A percentile compares a stretch with the other conserved stretches of the same genome.
These are phyloP conservation scores for Thraustochytrium striatum DNA, from an alignment of 352 stramenopile genomes.

Conservation along the genomic window DNA sequence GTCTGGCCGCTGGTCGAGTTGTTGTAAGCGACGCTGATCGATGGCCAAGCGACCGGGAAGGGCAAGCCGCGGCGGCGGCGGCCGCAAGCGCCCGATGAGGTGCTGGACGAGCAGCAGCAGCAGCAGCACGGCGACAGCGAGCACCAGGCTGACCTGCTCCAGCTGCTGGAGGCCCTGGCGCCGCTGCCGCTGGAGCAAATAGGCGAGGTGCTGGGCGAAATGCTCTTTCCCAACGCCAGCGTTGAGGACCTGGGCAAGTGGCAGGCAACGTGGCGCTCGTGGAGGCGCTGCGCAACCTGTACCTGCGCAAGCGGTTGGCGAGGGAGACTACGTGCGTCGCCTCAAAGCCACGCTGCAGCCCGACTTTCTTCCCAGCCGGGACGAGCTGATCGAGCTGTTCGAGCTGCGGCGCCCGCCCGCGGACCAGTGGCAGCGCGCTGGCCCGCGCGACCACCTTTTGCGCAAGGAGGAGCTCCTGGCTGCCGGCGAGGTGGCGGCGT, in stretches of 20 bases:
- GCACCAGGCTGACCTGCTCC: neutral
- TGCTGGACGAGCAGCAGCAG: neutral
- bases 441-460: slow-evolving; percentile 1
- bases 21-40: neutral
- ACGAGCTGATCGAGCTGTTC: slow-evolving; percentile 26
- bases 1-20: neutral
- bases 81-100: neutral
- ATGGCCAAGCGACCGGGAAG: neutral
- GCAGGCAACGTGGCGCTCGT: slow-evolving; percentile 2
- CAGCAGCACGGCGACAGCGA: too few species aligned
- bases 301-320: slow-evolving; percentile 25
- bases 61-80: neutral
- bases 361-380: neutral
- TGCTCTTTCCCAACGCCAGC: neutral
- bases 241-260: slow-evolving; percentile 4
- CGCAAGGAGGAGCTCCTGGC: slow-evolving; percentile 9
- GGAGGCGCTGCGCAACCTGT: slow-evolving; percentile 26
- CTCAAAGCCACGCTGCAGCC: neutral
- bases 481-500: neutral
- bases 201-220: slow-evolving; percentile 6
- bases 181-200: slow-evolving; percentile 2
- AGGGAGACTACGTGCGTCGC: neutral
- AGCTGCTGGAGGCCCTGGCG: slow-evolving; percentile 22
- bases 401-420: neutral
- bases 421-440: neutral